Conservation (phyloP, 345 rosid genomes). For the Ailanthus altissimus region DNA sequence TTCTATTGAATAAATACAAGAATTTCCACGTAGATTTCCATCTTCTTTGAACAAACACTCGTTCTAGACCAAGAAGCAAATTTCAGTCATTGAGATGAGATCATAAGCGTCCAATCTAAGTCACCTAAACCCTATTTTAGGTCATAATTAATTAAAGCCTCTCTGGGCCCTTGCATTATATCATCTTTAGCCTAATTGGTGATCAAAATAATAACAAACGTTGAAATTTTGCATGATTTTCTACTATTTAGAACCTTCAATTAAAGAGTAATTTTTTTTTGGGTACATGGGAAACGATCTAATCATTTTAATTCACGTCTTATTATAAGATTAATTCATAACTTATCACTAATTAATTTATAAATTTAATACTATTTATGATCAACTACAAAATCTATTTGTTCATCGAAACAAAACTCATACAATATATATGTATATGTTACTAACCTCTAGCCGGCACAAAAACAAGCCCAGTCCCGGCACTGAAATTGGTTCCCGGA, state of each 20-base stretch:
- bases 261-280: no score
- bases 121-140: neutral
- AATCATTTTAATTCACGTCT: no score
- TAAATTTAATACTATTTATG: no score
- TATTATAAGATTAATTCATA: no score
- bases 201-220: neutral
- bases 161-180: neutral
- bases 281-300: no score
- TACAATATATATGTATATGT: no score
- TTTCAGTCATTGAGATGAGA: neutral
- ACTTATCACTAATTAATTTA: no score
- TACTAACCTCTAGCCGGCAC: constrained; percentile 55
- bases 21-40: neutral
- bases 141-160: neutral
- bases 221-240: neutral
- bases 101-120: neutral
- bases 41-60: neutral
- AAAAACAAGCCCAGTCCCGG: constrained; percentile 43
- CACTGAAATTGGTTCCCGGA: constrained; percentile 33
- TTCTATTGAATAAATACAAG: neutral
- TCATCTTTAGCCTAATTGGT: neutral
- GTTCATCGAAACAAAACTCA: no score
- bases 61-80: neutral
- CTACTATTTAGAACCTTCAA: neutral
- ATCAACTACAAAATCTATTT: no score